Evolutionary conservation across 352 stramenopile species (phyloP).

Genomic region (Pythium brassicae): DNA sequence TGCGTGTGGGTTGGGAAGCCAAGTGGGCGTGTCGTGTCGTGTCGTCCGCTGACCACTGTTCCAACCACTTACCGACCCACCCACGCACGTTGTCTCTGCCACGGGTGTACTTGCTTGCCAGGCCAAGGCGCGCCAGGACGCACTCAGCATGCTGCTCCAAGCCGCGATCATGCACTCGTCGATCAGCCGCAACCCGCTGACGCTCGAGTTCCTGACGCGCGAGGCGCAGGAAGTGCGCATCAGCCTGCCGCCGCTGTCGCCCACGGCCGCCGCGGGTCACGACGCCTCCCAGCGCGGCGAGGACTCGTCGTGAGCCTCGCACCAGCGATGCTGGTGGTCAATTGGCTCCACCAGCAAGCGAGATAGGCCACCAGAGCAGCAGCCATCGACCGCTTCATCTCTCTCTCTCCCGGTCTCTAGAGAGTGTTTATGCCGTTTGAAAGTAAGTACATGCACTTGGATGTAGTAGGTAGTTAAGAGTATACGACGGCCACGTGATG

Average conservation of each 20-base stretch:
- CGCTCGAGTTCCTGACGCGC: conserved; percentile 76
- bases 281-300: conserved; percentile 30
- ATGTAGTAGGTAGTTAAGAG: too few species aligned
- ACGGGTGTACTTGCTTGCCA: background rate
- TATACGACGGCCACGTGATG: too few species aligned
- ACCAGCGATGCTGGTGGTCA: too few species aligned
- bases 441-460: too few species aligned
- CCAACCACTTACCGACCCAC: background rate
- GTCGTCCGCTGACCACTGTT: too few species aligned
- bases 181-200: conserved; percentile 58
- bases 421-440: too few species aligned
- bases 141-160: conserved; percentile 74
- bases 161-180: conserved; percentile 80
- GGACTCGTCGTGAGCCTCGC: conserved; percentile 29
- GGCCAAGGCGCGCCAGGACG: conserved; percentile 71
- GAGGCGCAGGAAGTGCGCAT: conserved; percentile 75
- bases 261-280: conserved; percentile 16
- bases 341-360: too few species aligned
- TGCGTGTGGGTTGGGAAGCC: conserved; percentile 15
- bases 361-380: too few species aligned
- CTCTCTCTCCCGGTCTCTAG: too few species aligned
- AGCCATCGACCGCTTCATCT: too few species aligned
- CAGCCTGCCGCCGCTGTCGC: conserved; percentile 75
- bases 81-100: too few species aligned
- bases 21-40: too few species aligned